Percentiles rank a stretch among this genome's conserved stretches.
Evolutionary conservation across 1,284 basidiomycete species (phyloP).

Genomic region (Moesziomyces sp.): DNA sequence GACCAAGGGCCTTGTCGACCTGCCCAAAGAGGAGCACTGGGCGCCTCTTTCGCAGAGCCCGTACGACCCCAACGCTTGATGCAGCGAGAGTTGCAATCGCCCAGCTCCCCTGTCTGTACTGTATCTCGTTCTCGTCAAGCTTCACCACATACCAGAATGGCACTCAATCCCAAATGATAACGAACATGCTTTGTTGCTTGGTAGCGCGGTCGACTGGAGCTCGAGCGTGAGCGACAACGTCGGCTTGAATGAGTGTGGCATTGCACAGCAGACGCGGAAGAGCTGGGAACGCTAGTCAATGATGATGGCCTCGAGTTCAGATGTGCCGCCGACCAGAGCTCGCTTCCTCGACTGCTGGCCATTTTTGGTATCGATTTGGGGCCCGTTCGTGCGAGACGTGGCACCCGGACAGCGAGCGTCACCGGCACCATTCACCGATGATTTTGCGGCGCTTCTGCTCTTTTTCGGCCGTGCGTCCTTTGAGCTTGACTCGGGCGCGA

Average conservation of each 20-base stretch:
- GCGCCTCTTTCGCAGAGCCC: conserved; percentile 12
- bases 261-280: too few species aligned
- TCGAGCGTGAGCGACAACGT: too few species aligned
- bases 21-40: conserved; percentile 27
- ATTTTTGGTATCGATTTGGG: background rate
- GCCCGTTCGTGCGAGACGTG: background rate
- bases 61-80: conserved; percentile 16
- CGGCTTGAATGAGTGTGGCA: too few species aligned
- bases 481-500: background rate
- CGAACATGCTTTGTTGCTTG: too few species aligned
- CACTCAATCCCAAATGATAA: too few species aligned
- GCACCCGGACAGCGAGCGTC: background rate
- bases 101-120: too few species aligned
- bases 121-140: too few species aligned
- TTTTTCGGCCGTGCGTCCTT: conserved; percentile 1
- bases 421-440: background rate
- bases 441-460: background rate
- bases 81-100: background rate
- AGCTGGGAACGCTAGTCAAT: conserved; percentile 9
- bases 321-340: conserved; percentile 9
- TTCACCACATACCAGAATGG: too few species aligned
- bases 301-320: conserved; percentile 16
- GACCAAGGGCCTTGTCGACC: conserved; percentile 17
- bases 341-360: background rate
- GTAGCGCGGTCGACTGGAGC: too few species aligned